Conservation (phyloP, 208 protist genomes). For the Trypanosoma melophagium region DNA sequence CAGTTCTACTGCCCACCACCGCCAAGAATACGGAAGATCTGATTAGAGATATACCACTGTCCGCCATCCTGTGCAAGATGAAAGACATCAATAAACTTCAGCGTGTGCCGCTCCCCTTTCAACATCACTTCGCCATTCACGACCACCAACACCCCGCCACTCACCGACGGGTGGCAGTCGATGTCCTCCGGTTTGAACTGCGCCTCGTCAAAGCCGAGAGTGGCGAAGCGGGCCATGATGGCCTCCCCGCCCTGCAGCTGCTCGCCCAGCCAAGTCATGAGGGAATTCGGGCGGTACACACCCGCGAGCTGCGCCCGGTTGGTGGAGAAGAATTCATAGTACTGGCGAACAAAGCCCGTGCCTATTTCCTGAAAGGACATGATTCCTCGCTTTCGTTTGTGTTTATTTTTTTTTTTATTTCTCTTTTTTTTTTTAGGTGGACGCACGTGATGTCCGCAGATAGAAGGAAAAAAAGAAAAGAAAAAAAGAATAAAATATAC, state of each 20-base stretch:
- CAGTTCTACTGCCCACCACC: conserved; percentile 58
- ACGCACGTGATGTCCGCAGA: no score
- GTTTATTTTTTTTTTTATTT: conserved; percentile 1
- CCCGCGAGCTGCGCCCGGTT: conserved; percentile 63
- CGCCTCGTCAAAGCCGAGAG: conserved; percentile 71
- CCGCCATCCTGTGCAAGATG: conserved; percentile 66
- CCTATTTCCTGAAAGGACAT: conserved; percentile 83
- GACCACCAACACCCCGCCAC: conserved; percentile 72
- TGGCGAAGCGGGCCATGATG: conserved; percentile 82
- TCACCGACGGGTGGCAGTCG: conserved; percentile 81
- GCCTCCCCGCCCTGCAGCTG: conserved; percentile 80
- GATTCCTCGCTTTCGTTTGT: not conserved
- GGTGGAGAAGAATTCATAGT: conserved; percentile 82
- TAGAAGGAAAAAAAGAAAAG: not conserved
- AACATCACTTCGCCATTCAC: conserved; percentile 84
- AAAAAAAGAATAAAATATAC: conserved; percentile 1
- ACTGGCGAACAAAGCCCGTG: conserved; percentile 73
- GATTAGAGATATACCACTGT: conserved; percentile 88
- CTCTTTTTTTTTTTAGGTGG: not conserved
- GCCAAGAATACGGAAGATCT: conserved; percentile 88
- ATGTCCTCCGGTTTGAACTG: conserved; percentile 78
- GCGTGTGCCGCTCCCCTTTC: conserved; percentile 74
- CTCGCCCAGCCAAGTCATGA: conserved; percentile 87
- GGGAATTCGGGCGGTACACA: conserved; percentile 74
- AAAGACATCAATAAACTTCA: conserved; percentile 91